Evolutionary conservation across 352 stramenopile species (phyloP).

Genomic region (Globisporangium takayamanum): DNA sequence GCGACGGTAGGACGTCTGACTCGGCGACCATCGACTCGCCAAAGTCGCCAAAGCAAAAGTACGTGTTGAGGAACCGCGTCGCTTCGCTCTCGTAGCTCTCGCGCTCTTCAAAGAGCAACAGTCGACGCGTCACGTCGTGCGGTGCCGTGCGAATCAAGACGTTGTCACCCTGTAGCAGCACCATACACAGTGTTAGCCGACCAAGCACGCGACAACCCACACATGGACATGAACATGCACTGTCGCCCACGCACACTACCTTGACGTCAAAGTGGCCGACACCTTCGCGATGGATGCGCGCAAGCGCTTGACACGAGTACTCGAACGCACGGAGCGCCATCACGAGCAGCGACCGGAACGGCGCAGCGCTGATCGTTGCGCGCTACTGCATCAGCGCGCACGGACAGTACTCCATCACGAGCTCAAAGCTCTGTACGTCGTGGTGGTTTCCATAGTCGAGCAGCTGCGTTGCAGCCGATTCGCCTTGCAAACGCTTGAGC

Average conservation of each 20-base stretch:
- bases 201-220: background rate
- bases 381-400: conserved; percentile 46
- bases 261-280: conserved; percentile 74
- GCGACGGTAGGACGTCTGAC: conserved; percentile 13
- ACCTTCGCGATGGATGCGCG: conserved; percentile 30
- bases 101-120: conserved; percentile 23
- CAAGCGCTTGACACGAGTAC: conserved; percentile 26
- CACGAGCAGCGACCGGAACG: conserved; percentile 37
- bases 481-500: conserved; percentile 38
- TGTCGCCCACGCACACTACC: conserved; percentile 12
- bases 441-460: conserved; percentile 52
- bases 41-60: conserved; percentile 66
- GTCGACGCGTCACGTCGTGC: conserved; percentile 23
- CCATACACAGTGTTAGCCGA: background rate
- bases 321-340: conserved; percentile 40
- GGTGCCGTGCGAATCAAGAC: conserved; percentile 39
- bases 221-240: background rate
- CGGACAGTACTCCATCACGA: conserved; percentile 56
- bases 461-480: conserved; percentile 41
- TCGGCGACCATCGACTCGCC: conserved; percentile 45
- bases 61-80: conserved; percentile 10
- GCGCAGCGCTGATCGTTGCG: conserved; percentile 11
- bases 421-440: conserved; percentile 34
- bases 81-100: conserved; percentile 12
- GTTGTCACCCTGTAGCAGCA: conserved; percentile 42